Conservation (phyloP, 2,329 filamentous ascomycete species). For the Waltergamsia citrina region DNA sequence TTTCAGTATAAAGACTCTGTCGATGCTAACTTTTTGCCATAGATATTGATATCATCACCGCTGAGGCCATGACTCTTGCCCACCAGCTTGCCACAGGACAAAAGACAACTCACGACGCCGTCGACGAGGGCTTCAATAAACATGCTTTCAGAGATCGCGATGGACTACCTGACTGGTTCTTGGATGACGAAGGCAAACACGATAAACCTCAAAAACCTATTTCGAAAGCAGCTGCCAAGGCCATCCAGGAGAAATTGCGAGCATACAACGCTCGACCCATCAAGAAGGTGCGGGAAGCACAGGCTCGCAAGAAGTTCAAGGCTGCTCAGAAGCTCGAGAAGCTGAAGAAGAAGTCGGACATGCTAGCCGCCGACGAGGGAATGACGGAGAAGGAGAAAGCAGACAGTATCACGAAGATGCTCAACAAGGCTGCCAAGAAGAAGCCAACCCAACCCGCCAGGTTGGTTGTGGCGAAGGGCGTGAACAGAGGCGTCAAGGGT, state of each 20-base stretch:
- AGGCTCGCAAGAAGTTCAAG: constrained; percentile 95
- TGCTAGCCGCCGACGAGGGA: constrained; percentile 80
- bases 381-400: constrained; percentile 97
- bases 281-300: constrained; percentile 97
- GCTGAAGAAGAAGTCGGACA: constrained; percentile 91
- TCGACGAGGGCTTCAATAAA: constrained; percentile 92
- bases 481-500: constrained; percentile 77
- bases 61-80: constrained; percentile 95
- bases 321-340: constrained; percentile 86
- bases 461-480: constrained; percentile 78
- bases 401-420: constrained; percentile 68
- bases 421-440: constrained; percentile 75
- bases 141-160: constrained; percentile 84
- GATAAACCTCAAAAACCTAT: constrained; percentile 83
- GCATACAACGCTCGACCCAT: constrained; percentile 93
- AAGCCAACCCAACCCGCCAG: constrained; percentile 77
- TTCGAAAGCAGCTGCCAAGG: constrained; percentile 76
- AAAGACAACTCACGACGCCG: constrained; percentile 66
- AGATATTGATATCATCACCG: constrained; percentile 99
- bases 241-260: constrained; percentile 89
- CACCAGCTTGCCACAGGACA: constrained; percentile 84
- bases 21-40: constrained; percentile 14
- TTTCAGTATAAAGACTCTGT: background rate
- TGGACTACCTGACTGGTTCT: constrained; percentile 93
- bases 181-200: constrained; percentile 83